A percentile compares a stretch with the other conserved stretches of the same genome.
phyloP scores from a whole-genome alignment of 2,329 filamentous ascomycete genomes.

The Westerdykella sp. region DNA sequence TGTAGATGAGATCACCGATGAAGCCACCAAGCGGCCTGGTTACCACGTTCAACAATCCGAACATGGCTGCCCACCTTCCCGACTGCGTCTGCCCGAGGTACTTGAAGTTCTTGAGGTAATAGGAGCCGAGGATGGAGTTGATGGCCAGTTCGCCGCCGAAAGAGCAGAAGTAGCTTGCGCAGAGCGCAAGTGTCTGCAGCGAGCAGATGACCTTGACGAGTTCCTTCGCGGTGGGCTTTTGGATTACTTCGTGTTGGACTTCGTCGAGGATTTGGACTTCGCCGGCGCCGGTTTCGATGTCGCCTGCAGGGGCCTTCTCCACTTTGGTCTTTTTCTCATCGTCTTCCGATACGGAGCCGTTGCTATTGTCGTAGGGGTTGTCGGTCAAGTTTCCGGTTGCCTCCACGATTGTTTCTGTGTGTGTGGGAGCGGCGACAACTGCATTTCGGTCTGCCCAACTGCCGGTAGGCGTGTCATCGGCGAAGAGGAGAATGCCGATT shows the following conservation, averaged over 20 bases:
- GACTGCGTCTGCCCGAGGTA: constrained; percentile 49
- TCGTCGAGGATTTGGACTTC: constrained; percentile 51
- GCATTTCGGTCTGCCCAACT: constrained; percentile 68
- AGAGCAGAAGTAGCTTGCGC: constrained; percentile 53
- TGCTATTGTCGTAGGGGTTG: constrained; percentile 20
- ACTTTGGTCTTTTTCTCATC: constrained; percentile 31
- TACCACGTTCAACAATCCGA: constrained; percentile 66
- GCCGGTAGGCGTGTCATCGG: constrained; percentile 76
- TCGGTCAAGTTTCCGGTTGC: constrained; percentile 49
- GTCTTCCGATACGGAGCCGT: constrained; percentile 34
- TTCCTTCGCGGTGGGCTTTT: constrained; percentile 57
- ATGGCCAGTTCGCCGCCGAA: constrained; percentile 57
- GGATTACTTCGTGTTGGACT: constrained; percentile 54
- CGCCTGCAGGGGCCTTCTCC: constrained; percentile 9
- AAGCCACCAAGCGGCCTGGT: constrained; percentile 62
- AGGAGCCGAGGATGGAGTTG: constrained; percentile 55
- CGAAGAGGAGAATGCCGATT: constrained; percentile 63
- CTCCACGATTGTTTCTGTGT: constrained; percentile 46
- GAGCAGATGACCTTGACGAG: constrained; percentile 55
- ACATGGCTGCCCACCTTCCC: constrained; percentile 63
- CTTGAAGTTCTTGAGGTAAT: constrained; percentile 53
- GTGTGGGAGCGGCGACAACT: constrained; percentile 49
- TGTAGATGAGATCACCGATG: constrained; percentile 52
- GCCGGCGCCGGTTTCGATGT: constrained; percentile 46
- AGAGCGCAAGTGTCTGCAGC: constrained; percentile 49